A percentile compares a stretch with the other conserved stretches of the same genome.
Evolutionary conservation across 1,284 basidiomycete genomes (phyloP).

Genomic region (Leccinum pachyderme): DNA sequence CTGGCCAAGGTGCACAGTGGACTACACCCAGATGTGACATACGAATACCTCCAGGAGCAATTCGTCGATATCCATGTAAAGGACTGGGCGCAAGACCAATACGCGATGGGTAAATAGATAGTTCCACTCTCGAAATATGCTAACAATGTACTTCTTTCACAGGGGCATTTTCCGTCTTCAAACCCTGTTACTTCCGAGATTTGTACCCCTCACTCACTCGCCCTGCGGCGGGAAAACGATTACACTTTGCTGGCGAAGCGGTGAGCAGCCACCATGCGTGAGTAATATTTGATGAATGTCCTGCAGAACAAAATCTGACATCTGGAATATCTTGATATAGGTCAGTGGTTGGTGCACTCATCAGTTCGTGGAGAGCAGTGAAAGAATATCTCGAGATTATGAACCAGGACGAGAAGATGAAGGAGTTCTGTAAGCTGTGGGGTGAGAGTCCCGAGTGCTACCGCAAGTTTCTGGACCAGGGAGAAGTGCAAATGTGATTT

Average conservation of each 20-base stretch:
- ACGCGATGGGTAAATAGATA: conserved; percentile 9
- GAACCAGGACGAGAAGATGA: conserved; percentile 10
- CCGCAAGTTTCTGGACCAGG: too few species aligned
- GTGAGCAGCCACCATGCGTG: conserved; percentile 1
- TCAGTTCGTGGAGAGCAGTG: conserved; percentile 28
- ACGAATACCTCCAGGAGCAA: conserved; percentile 4
- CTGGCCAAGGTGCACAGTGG: conserved; percentile 12
- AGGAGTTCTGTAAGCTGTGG: conserved; percentile 16
- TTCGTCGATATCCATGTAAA: conserved; percentile 11
- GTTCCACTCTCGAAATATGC: not conserved
- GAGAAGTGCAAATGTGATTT: too few species aligned
- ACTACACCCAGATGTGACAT: conserved; percentile 6
- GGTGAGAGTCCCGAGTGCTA: conserved; percentile 25
- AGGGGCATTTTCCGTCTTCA: not conserved
- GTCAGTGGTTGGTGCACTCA: conserved; percentile 26
- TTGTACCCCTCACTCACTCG: not conserved
- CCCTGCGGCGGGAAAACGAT: not conserved
- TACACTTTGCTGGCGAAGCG: not conserved
- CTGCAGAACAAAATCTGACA: too few species aligned
- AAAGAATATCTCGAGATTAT: conserved; percentile 21
- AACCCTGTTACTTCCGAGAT: not conserved
- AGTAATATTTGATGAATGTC: not conserved
- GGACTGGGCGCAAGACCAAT: conserved; percentile 11
- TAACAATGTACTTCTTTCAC: not conserved
- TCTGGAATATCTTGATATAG: too few species aligned